Evolutionary conservation across 2,329 filamentous ascomycete species (phyloP).

Genomic region (Gnomoniopsis sp.): DNA sequence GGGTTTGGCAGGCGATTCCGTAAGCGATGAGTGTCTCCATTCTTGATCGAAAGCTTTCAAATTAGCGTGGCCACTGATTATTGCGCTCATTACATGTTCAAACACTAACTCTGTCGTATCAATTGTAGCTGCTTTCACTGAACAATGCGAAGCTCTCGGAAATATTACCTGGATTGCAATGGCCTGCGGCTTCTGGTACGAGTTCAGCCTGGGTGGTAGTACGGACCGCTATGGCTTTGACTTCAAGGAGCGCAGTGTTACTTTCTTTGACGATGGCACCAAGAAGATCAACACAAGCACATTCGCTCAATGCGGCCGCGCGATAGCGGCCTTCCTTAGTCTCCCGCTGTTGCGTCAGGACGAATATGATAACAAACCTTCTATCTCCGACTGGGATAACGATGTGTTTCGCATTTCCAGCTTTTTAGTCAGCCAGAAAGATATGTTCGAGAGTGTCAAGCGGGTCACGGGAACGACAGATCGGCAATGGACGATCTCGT

Average conservation of each 20-base stretch:
- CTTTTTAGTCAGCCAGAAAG: conserved; percentile 57
- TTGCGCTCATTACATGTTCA: neutral
- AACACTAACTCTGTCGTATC: too few relatives aligned
- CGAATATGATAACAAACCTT: conserved; percentile 9
- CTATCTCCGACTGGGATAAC: conserved; percentile 32
- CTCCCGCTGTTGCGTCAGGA: conserved; percentile 31
- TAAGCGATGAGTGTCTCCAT: conserved; percentile 25
- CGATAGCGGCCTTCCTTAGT: conserved; percentile 39
- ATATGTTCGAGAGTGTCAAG: conserved; percentile 62
- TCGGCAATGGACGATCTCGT: conserved; percentile 56
- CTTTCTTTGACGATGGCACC: conserved; percentile 53
- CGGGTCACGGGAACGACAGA: conserved; percentile 55
- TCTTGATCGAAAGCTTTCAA: conserved; percentile 18
- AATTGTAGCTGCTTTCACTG: conserved; percentile 15
- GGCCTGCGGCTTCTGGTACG: conserved; percentile 48
- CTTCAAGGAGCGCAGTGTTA: conserved; percentile 19
- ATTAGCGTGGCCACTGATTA: neutral
- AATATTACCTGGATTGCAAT: conserved; percentile 30
- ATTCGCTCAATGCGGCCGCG: conserved; percentile 47
- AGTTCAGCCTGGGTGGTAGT: conserved; percentile 40
- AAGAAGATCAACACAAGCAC: conserved; percentile 56
- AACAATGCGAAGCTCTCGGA: conserved; percentile 37
- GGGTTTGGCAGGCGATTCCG: conserved; percentile 1
- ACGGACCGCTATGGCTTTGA: conserved; percentile 25
- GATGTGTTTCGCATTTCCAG: conserved; percentile 49